Evolutionary conservation across 306 rosid genomes (phyloP).

Genomic region (Trifolium dubium): DNA sequence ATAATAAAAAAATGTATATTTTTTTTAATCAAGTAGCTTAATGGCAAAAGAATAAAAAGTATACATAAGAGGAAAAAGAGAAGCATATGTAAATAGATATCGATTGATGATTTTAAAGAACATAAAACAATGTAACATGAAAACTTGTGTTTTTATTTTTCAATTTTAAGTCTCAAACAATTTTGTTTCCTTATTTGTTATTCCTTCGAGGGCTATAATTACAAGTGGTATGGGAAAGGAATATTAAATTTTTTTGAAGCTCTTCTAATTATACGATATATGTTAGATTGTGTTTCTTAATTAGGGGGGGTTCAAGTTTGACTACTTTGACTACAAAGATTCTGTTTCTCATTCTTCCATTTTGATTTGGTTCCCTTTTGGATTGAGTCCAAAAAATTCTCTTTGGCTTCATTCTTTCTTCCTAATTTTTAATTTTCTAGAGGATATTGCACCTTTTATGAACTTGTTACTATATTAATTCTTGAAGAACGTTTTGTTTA

Average conservation of each 20-base stretch:
- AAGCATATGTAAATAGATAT: too few species aligned
- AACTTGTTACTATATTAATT: too few species aligned
- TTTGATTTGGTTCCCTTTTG: slow-evolving; percentile 69
- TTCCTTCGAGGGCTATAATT: slow-evolving; percentile 25
- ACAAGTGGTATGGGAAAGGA: slow-evolving; percentile 43
- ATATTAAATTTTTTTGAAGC: slow-evolving; percentile 49
- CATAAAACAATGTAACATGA: slow-evolving; percentile 37
- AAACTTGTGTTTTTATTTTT: slow-evolving; percentile 36
- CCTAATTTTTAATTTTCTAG: slow-evolving; percentile 31
- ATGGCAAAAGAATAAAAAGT: too few species aligned
- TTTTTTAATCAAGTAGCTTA: too few species aligned
- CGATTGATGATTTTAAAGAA: neutral
- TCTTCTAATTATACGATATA: slow-evolving; percentile 39
- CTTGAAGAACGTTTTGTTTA: too few species aligned
- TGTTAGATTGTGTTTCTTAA: slow-evolving; percentile 59
- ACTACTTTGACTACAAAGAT: slow-evolving; percentile 68
- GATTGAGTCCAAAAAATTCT: slow-evolving; percentile 40
- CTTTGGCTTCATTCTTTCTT: slow-evolving; percentile 36
- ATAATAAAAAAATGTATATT: too few species aligned
- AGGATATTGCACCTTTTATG: slow-evolving; percentile 11
- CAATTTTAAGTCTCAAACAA: slow-evolving; percentile 11
- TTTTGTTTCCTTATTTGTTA: slow-evolving; percentile 12
- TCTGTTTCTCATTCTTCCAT: slow-evolving; percentile 72
- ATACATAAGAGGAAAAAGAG: neutral
- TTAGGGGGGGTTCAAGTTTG: slow-evolving; percentile 57